Evolutionary conservation across 441 rosid genomes (phyloP).

Genomic region (Pelargonium fulgidum): DNA sequence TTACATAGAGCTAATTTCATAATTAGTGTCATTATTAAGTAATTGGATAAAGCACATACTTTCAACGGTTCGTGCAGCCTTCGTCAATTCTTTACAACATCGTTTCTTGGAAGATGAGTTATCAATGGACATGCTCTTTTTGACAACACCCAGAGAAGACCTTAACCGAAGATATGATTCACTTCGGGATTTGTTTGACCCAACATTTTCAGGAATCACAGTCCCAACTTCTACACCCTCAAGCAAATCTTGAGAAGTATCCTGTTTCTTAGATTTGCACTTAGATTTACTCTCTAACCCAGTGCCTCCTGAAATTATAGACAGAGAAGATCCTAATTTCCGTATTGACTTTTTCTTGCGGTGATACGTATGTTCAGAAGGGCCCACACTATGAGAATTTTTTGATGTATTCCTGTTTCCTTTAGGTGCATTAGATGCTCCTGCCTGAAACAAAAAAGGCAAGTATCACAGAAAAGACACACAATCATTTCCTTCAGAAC

Average conservation of each 20-base stretch:
- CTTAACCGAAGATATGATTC: constrained; percentile 30
- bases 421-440: constrained; percentile 17
- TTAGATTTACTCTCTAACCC: constrained; percentile 25
- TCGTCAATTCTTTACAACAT: constrained; percentile 32
- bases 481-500: background rate
- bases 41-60: constrained; percentile 31
- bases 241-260: constrained; percentile 20
- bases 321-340: constrained; percentile 36
- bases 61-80: constrained; percentile 25
- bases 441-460: constrained; percentile 29
- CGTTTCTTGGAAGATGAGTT: constrained; percentile 29
- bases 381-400: constrained; percentile 21
- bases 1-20: background rate
- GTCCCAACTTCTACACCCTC: constrained; percentile 23
- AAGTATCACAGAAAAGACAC: constrained; percentile 9
- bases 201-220: constrained; percentile 31
- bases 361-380: constrained; percentile 36
- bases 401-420: constrained; percentile 26
- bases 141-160: constrained; percentile 27
- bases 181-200: constrained; percentile 26
- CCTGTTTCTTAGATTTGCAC: constrained; percentile 39
- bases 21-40: background rate
- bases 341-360: constrained; percentile 43
- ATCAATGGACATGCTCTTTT: constrained; percentile 23
- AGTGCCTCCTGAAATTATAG: constrained; percentile 23